Evolutionary conservation across 495 filamentous ascomycete species (phyloP), one percentile per base, ranked within the genome.

Genomic region (Lindgomyces ingoldianus): DNA sequence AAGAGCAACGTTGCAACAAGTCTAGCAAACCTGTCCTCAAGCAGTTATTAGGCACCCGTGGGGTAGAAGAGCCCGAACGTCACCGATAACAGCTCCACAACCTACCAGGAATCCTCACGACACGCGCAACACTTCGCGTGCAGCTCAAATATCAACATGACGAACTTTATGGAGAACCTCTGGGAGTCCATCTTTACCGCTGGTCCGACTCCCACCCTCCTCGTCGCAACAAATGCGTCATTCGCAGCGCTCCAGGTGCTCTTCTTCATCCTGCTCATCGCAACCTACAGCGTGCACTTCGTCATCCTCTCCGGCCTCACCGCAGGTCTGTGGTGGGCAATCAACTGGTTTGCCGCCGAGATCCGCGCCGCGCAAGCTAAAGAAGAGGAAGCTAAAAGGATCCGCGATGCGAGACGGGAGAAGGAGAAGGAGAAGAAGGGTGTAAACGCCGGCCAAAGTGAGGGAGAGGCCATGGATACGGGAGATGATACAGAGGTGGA

Each of bases 291-390:
- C 77, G 80, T 93, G 26, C 94, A 98, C 79, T 98, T 98, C 69
- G 67, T 90, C 53, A 80, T 90, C 52, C 81, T 98, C 4, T 94
- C 90, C 6, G 72, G 85, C 49, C 78, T 98, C 9, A 90, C 85
- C 41, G 91, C 77, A 1, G 89, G 90, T 0, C 81, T 98, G 24
- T 98, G 94, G 94, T 89, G 82, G 75, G 84, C 87, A 21, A 96
- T 98, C 76, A 96, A 96, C 77, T 98, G 94, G 94, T 98, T 98
- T 71, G 91, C 91, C 42, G 73, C 74, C 22, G 94, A 98, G 79
- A 79, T 98, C 33, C 81, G 80, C 53, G 77, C 77, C 10, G 86
- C 86, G 44, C 86, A 89, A 70, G 78, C 75, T 21, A 80, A 80
- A 56, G 84, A 92, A 72, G 85, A 87, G 65, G 80, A 84, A 52